These are phyloP conservation scores for Reticulascus tulasneorum DNA, from an alignment of 2,329 filamentous ascomycete genomes.

Conservation along the genomic window DNA sequence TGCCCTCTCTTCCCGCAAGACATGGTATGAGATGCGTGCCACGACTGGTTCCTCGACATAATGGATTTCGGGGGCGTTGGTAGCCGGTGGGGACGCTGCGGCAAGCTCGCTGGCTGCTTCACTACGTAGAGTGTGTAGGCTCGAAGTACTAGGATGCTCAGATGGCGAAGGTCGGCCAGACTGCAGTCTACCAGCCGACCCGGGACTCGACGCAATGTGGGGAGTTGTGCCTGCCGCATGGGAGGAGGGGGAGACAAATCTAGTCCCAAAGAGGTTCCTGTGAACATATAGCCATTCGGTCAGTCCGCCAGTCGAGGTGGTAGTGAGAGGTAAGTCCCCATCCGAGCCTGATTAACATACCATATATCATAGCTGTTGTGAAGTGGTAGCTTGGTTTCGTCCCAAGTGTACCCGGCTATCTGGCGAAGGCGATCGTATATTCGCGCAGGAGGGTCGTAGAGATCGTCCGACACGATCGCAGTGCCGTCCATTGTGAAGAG, in stretches of 20 bases:
- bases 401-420: conserved; percentile 73
- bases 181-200: conserved; percentile 36
- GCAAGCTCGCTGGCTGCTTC: conserved; percentile 36
- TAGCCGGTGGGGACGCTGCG: conserved; percentile 27
- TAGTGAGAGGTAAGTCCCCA: neutral
- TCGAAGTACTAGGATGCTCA: conserved; percentile 33
- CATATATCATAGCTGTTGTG: conserved; percentile 85
- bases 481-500: conserved; percentile 47
- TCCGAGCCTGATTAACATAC: conserved; percentile 49
- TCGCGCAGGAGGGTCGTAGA: conserved; percentile 60
- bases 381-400: conserved; percentile 55
- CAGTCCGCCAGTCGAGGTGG: neutral
- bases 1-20: conserved; percentile 78
- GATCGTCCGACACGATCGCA: conserved; percentile 46
- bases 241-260: conserved; percentile 48
- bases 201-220: conserved; percentile 40
- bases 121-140: conserved; percentile 26
- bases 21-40: conserved; percentile 78
- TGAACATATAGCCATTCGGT: neutral
- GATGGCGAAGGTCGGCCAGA: conserved; percentile 39
- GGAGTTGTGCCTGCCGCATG: conserved; percentile 40
- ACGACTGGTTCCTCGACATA: conserved; percentile 65
- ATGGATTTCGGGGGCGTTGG: conserved; percentile 43
- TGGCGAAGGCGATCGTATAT: conserved; percentile 71
- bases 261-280: conserved; percentile 65